Evolutionary conservation across 106 monocot species (phyloP).

Genomic region (Hemerocallis citrina): DNA sequence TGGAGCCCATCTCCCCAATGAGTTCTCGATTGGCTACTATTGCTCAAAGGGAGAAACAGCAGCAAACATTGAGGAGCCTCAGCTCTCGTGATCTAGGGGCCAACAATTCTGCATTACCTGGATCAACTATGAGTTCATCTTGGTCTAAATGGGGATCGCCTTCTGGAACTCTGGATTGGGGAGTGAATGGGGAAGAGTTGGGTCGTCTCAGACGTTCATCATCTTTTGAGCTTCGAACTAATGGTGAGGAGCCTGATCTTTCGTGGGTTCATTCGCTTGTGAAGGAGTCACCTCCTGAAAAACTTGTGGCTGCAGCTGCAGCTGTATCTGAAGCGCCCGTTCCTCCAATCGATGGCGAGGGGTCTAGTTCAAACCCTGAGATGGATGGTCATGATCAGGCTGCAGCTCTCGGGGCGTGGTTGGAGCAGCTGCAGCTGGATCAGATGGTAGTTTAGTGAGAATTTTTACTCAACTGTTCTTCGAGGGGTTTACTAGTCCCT

Average conservation of each 20-base stretch:
- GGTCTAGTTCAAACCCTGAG: slow-evolving; percentile 16
- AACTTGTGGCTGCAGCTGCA: neutral
- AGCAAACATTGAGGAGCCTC: slow-evolving; percentile 56
- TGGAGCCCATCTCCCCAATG: slow-evolving; percentile 52
- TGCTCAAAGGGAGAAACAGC: slow-evolving; percentile 58
- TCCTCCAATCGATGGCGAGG: slow-evolving; percentile 1
- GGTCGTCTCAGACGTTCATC: slow-evolving; percentile 39
- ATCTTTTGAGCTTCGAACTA: slow-evolving; percentile 44
- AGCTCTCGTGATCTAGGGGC: slow-evolving; percentile 72
- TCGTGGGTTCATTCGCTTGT: slow-evolving; percentile 77
- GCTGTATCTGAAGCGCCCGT: neutral
- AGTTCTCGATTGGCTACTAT: slow-evolving; percentile 38
- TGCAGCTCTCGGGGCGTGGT: slow-evolving; percentile 52
- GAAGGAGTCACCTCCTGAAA: slow-evolving; percentile 54
- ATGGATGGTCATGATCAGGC: slow-evolving; percentile 40
- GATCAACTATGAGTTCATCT: slow-evolving; percentile 38
- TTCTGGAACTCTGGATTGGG: slow-evolving; percentile 55
- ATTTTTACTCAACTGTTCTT: slow-evolving; percentile 8
- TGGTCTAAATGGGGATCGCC: slow-evolving; percentile 56
- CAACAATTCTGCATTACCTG: slow-evolving; percentile 12
- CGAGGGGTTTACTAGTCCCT: neutral
- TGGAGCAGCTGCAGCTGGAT: slow-evolving; percentile 82
- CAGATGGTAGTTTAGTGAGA: slow-evolving; percentile 34
- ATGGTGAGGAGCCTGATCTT: slow-evolving; percentile 63
- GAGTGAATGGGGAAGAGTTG: slow-evolving; percentile 51